Base-by-base conservation (phyloP, 768 basidiomycete genomes). In the Terana coerulea region DNA sequence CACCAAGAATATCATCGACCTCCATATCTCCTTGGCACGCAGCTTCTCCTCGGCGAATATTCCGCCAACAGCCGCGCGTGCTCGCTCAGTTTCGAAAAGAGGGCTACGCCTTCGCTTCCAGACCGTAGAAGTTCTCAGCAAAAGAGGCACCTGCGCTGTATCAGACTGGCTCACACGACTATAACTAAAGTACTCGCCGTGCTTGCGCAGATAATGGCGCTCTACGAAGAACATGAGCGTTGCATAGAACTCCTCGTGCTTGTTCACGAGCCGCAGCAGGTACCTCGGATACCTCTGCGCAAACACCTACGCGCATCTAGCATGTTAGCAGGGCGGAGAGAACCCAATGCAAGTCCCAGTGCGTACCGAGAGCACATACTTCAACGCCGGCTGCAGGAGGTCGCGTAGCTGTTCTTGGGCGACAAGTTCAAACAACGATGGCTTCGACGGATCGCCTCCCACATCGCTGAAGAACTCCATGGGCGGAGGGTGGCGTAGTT, bases 241-340 rank as follows among this genome's bases (percentile, higher is more conserved):
- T 1, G 94, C 90, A 61, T 97, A 98, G 68, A 97, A 91, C 66
- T 98, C 95, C 67, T 99, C 97, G 73, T 99, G 97, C 28, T 83
- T 75, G 67, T 98, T 98, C 14, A 97, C 91, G 47, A 98, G 75
- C 15, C 86, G 84, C 36, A 99, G 70, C 26, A 98, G 78, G 67
- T 98, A 95, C 49, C 97, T 81, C 5, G 97, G 97, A 65, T 98
- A 88, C 50, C 86, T 77, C 73, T 98, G 94, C 3, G 97, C 93
- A 61, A 98, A 91, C 52, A 95, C 88, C 95, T 97, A 35, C 19
- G 39, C 17, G 40, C 47, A 17, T 51, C 39, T 47, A 43, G 52
- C 21, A 28, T n/a, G 29, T 47, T 30, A 14, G 6, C 19, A 8
- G n/a, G 22, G 22, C 17, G n/a, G 15, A 19, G 37, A 25, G 11